Base-by-base conservation (phyloP, 805 yeast species). In the Saccharomycodes ludwigii region DNA sequence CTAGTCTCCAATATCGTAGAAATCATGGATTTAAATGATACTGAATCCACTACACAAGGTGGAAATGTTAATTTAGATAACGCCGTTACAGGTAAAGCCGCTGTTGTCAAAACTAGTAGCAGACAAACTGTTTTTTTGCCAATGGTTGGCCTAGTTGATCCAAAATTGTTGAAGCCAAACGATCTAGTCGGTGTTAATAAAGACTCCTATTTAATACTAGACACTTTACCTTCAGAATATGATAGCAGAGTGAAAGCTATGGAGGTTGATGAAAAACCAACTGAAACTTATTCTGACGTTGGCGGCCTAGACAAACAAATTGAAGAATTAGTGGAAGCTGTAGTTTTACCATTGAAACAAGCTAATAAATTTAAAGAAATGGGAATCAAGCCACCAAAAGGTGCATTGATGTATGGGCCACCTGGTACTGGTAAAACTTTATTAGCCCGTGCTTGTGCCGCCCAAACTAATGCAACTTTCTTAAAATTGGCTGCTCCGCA, bases 371-470 rank as follows among this genome's bases (percentile, higher is more conserved):
- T 91, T 64, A 82, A 82, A 52, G 75, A 74, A 37, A 66, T 91
- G 59, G 99, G 99, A 35, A 86, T 91, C 52, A 88, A 82, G 54
- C 93, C 98, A 11, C 98, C 98, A 37, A 91, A 91, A 57, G 98
- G 98, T 56, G 97, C 95, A 3, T 66, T 91, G 33, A 84, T 91
- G 86, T 91, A 91, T 54, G 99, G 99, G 22, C 97, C 99, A 6
- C 99, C 99, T 33, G 99, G 99, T 56, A 91, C 98, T 2, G 99
- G 99, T 56, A 91, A 91, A 60, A 91, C 98, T 2, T 65, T 91
- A 39, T 67, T 91, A 43, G 99, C 99, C 7, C 76, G 95, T 55
- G 98, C 98, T 2, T 94, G 96, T 63, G 99, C 99, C 16, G 95
- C 96, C 33, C 97, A 91, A 58, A 83, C 97, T 1, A 85, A 86